Base-by-base conservation (phyloP, 371 early-diverging fungal species). In the Actinomortierella ambigua region DNA sequence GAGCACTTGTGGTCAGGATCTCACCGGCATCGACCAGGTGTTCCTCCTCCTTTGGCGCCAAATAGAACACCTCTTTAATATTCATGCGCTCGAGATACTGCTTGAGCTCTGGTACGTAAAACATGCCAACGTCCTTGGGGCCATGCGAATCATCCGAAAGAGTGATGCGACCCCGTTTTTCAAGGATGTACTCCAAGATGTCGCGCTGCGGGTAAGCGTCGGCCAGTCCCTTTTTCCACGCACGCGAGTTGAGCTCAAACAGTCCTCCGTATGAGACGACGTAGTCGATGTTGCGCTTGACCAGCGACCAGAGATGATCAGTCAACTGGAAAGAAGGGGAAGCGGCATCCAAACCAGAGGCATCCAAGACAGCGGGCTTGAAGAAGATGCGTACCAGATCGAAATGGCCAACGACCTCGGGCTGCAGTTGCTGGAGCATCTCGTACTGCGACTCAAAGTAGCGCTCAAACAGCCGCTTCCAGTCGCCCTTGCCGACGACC, bases 141-240 rank as follows among this genome's bases (percentile, higher is more conserved):
- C 95, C 95, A 68, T 98, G 98, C 50, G 90, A 88, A 75, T 98
- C 97, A 69, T 98, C 98, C 4, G 93, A 90, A 15, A 98, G 68
- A 1, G 95, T 95, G 50, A 96, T 85, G 28, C 80, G 83, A 7
- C 94, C 93, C 14, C 86, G 86, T 40, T 82, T 80, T 2, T 67
- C 53, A 8, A 84, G 55, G 62, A 96, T 95, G 27, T 84, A 77
- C 83, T 89, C 63, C 11, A 95, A 71, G 42, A 98, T 86, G 55
- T 91, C 90, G 29, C 85, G 76, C 53, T 85, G 86, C 41, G 98
- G 98, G 73, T 97, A 97, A 4, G 97, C 93, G 59, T 86, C 85
- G 14, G 61, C 53, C n/a, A 95, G 80, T 0, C 90, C 90, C 76
- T 96, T 96, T 65, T 95, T 95, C 91, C 90, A 96, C 29, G 93